Percentiles rank a stretch among this genome's conserved stretches.
Conservation (phyloP, 2,329 filamentous ascomycete genomes). For the Colletotrichum musae region DNA sequence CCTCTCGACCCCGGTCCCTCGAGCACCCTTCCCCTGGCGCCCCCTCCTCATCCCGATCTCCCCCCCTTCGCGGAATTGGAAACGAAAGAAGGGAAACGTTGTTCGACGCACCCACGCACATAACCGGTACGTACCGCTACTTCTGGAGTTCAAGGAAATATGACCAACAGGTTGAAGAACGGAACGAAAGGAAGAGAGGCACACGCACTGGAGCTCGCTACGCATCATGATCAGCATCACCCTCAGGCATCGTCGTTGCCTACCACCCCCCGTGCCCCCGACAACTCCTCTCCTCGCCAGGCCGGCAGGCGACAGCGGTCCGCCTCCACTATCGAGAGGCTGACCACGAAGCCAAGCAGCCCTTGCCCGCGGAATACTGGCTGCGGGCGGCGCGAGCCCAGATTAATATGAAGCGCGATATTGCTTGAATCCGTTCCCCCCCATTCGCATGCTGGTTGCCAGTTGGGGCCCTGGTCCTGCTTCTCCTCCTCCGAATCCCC, state of each 20-base stretch:
- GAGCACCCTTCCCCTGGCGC: slow-evolving; percentile 7
- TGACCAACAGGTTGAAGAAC: not conserved
- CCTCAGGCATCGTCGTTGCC: not conserved
- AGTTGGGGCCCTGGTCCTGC: slow-evolving; percentile 6
- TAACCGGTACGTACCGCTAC: slow-evolving; percentile 6
- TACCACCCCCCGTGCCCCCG: not conserved
- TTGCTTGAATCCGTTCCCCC: slow-evolving; percentile 24
- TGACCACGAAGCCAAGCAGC: slow-evolving; percentile 9
- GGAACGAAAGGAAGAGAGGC: not conserved
- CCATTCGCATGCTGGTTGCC: slow-evolving; percentile 3
- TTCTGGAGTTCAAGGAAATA: not conserved
- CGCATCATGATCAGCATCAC: not conserved
- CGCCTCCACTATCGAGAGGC: slow-evolving; percentile 9
- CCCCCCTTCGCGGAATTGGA: slow-evolving; percentile 7
- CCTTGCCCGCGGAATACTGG: not conserved
- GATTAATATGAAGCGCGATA: slow-evolving; percentile 19
- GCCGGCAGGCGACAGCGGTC: not conserved
- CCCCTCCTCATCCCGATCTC: not conserved
- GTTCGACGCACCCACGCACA: not conserved
- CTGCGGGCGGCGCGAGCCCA: slow-evolving; percentile 18
- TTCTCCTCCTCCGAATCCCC: slow-evolving; percentile 13
- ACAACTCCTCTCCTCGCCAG: not conserved
- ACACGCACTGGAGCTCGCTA: slow-evolving; percentile 1
- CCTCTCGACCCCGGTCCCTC: slow-evolving; percentile 15
- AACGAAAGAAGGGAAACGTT: slow-evolving; percentile 34